Base-by-base conservation (phyloP, 805 yeast genomes). In the Yarrowia phangngaensis region DNA sequence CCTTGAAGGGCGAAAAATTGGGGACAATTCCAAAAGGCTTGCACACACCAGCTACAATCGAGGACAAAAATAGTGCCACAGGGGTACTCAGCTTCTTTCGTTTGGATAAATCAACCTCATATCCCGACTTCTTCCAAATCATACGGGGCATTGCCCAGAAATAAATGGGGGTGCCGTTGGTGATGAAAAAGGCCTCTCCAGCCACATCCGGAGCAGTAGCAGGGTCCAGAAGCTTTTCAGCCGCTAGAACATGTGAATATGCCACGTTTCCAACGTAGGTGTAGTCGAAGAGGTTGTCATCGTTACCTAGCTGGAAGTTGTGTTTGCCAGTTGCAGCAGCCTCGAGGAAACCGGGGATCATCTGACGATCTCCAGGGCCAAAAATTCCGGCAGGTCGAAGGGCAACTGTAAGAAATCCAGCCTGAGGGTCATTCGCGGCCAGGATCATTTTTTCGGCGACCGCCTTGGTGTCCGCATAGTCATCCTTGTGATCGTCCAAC, bases 241-340 rank as follows among this genome's bases (percentile, higher is more conserved):
- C 95, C 1, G 97, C 98, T 43, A 92, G 70, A 8, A 90, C 90
- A 64, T 92, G 99, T 8, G 97, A 82, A 65, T 88, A 94, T 0
- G 98, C 97, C 29, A 94, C 97, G 66, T 92, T 92, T 9, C 97
- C 97, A n/a, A 83, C 97, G 61, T 88, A 92, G 0, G 97, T 87
- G 85, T 95, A 89, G 64, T 92, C 99, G 60, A 90, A 92, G 50
- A 92, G 67, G 62, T 92, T 92, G 64, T 84, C 79, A 68, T 92
- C 92, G 63, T 87, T 94, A 56, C 99, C 98, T 40, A 92, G 72
- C 67, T 92, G 99, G 65, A 86, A 86, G 64, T 84, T 84, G 16
- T 92, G 82, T 65, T 90, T 96, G 7, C 95, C 95, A 49, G 77
- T 69, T 52, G 75, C 74, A 3, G 95, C 88, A 33, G 86, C 95